A percentile compares a stretch with the other conserved stretches of the same genome.
These are phyloP conservation scores for Xylaria sp. DNA, from an alignment of 2,329 filamentous ascomycete genomes.

Conservation along the genomic window DNA sequence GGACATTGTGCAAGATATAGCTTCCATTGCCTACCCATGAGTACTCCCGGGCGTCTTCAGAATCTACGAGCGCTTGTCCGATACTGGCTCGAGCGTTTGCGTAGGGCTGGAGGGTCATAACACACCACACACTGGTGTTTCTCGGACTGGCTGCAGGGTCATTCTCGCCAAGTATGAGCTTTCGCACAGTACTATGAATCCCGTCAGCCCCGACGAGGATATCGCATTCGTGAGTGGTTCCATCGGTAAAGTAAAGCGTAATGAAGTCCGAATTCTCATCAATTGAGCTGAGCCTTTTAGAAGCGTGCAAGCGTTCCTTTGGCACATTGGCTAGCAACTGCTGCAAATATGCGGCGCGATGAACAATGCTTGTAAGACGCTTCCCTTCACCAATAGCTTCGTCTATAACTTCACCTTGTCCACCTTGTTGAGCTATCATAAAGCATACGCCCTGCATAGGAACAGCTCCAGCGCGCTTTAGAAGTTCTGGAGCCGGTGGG, in stretches of 20 bases:
- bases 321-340: slow-evolving; percentile 39
- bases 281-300: slow-evolving; percentile 37
- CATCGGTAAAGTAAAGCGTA: slow-evolving; percentile 40
- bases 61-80: slow-evolving; percentile 34
- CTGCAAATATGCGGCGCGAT: slow-evolving; percentile 37
- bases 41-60: slow-evolving; percentile 43
- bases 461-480: slow-evolving; percentile 42
- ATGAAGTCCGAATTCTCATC: slow-evolving; percentile 21
- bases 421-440: slow-evolving; percentile 33
- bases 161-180: slow-evolving; percentile 49
- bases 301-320: slow-evolving; percentile 39
- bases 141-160: slow-evolving; percentile 40
- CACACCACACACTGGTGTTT: slow-evolving; percentile 40
- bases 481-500: slow-evolving; percentile 30
- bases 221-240: slow-evolving; percentile 47
- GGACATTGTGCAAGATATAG: slow-evolving; percentile 38
- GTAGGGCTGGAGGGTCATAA: slow-evolving; percentile 43
- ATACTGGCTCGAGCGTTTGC: slow-evolving; percentile 38
- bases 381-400: slow-evolving; percentile 31
- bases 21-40: slow-evolving; percentile 38
- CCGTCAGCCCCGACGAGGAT: slow-evolving; percentile 55
- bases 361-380: slow-evolving; percentile 39
- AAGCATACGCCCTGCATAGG: slow-evolving; percentile 42
- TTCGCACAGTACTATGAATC: slow-evolving; percentile 53
- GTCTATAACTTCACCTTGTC: slow-evolving; percentile 33